Evolutionary conservation across 2,329 filamentous ascomycete genomes (phyloP), one percentile per base, ranked within the genome.

Genomic region (Juglanconis juglandina): DNA sequence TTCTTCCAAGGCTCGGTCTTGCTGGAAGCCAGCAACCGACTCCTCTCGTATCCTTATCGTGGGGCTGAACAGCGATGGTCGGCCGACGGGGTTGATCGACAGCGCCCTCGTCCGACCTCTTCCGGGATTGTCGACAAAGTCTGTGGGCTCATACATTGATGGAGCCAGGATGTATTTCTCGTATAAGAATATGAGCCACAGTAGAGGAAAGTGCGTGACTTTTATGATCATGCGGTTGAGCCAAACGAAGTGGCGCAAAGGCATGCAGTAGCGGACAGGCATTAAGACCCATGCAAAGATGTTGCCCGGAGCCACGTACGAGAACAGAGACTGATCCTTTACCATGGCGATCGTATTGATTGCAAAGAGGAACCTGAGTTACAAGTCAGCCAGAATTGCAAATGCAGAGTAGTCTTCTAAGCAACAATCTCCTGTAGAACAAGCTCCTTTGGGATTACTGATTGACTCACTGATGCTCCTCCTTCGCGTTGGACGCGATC

Each of bases 321-420:
- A 96, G 78, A 98, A 98, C 0, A 97, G 79, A 0, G 92, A 90
- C 72, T 98, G 94, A n/a, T 95, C 96, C 74, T 97, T 98, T 66
- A 97, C 94, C 91, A 96, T 96, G 4, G 92, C 96, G 53, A 97
- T 96, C 4, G 94, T 96, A 71, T 97, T 98, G 72, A 98, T 92
- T 0, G 94, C 94, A 70, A 98, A 97, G 2, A 97, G 76, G 71
- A 96, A 97, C 61, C 81, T 84, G 52, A 24, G 24, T 48, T 24
- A 24, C 8, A 32, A 32, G 9, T 13, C 24, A 32, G 17, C 32
- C 17, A 17, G 46, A 9, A 13, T 4, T 4, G 13, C 13, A 5
- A 24, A 24, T 24, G 24, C 24, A 24, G 24, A 24, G 24, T 24
- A 24, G 24, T 24, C 24, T 24, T 24, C 24, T 24, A 24, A 24